Evolutionary conservation across 2,329 filamentous ascomycete genomes (phyloP).

Genomic region (Apiospora hydei): DNA sequence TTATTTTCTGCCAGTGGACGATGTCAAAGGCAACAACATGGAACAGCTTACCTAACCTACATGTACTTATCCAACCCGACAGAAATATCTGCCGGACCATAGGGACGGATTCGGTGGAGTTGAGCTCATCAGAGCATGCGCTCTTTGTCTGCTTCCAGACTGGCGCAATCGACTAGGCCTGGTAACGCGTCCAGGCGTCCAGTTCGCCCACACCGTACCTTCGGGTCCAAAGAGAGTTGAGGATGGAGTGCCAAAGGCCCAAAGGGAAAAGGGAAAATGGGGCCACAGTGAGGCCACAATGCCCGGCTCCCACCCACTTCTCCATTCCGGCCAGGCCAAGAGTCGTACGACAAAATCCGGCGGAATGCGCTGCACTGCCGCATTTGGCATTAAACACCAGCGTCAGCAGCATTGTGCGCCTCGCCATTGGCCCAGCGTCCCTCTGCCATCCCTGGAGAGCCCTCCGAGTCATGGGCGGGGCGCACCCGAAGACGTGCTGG

Average conservation of each 20-base stretch:
- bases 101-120: background rate
- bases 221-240: background rate
- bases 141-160: background rate
- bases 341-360: conserved; percentile 3
- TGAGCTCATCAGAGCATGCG: background rate
- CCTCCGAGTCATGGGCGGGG: conserved; percentile 17
- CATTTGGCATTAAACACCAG: background rate
- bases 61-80: background rate
- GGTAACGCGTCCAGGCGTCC: background rate
- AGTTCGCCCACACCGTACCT: background rate
- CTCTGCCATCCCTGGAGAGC: conserved; percentile 2
- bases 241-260: background rate
- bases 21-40: no score
- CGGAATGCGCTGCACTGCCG: conserved; percentile 14
- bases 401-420: background rate
- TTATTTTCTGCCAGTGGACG: background rate
- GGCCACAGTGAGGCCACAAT: conserved; percentile 16
- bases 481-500: conserved; percentile 16
- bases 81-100: background rate
- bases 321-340: conserved; percentile 12
- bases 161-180: background rate
- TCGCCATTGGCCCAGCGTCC: background rate
- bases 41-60: background rate
- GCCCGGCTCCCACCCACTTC: conserved; percentile 10
- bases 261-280: background rate